These are phyloP conservation scores for Rhazya stricta DNA, from an alignment of 257 asterid species.

Conservation along the genomic window DNA sequence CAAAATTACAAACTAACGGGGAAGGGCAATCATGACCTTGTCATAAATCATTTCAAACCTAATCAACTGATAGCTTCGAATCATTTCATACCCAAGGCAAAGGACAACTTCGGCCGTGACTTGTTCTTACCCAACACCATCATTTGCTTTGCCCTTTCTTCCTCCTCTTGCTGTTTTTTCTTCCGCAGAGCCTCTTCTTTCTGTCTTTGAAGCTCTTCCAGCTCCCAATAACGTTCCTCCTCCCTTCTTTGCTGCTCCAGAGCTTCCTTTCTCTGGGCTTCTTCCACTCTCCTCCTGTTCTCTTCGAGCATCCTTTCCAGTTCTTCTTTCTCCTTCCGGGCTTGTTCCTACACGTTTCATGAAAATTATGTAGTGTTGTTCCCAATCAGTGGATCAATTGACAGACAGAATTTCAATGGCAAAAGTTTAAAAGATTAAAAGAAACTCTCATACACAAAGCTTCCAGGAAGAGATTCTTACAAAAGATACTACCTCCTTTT, in stretches of 20 bases:
- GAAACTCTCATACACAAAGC: too few species aligned
- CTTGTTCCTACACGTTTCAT: constrained; percentile 56
- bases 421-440: not conserved
- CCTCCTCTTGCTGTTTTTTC: constrained; percentile 86
- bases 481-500: constrained; percentile 59
- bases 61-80: not conserved
- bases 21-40: not conserved
- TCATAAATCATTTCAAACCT: not conserved
- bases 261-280: constrained; percentile 85
- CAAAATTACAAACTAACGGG: not conserved
- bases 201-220: constrained; percentile 88
- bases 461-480: not conserved
- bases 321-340: constrained; percentile 69
- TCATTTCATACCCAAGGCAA: constrained; percentile 74
- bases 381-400: not conserved
- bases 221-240: constrained; percentile 74
- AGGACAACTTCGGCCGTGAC: constrained; percentile 86
- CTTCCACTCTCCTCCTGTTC: constrained; percentile 72
- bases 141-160: constrained; percentile 86
- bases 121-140: constrained; percentile 90
- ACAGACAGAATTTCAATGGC: not conserved
- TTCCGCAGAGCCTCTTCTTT: constrained; percentile 80
- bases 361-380: not conserved
- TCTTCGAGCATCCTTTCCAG: constrained; percentile 73
- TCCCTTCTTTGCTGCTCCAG: constrained; percentile 64